Conservation (phyloP, 495 filamentous ascomycete species). For the Xylaria curta region DNA sequence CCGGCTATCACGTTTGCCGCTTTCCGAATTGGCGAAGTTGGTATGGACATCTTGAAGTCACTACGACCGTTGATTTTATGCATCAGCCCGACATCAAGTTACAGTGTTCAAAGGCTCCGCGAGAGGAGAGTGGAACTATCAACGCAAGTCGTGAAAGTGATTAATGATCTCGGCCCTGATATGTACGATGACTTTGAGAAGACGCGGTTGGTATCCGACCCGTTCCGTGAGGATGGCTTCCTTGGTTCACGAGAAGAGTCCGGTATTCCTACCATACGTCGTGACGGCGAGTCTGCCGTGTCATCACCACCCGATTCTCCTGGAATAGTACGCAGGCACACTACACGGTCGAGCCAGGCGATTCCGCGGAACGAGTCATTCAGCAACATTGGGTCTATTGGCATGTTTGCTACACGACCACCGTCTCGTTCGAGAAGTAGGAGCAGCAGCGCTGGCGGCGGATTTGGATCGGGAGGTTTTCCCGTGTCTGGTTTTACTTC, state of each 20-base stretch:
- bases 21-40: constrained; percentile 92
- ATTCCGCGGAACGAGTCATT: constrained; percentile 93
- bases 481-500: constrained; percentile 75
- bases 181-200: constrained; percentile 96
- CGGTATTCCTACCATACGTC: constrained; percentile 27
- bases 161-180: constrained; percentile 95
- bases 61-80: constrained; percentile 89
- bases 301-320: constrained; percentile 39
- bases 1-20: constrained; percentile 91
- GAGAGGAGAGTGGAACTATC: constrained; percentile 74
- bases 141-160: constrained; percentile 83
- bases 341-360: constrained; percentile 52
- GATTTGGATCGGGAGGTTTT: constrained; percentile 65
- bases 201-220: constrained; percentile 72
- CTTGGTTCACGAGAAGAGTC: constrained; percentile 31
- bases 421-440: constrained; percentile 72
- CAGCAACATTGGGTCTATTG: constrained; percentile 81
- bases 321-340: constrained; percentile 42
- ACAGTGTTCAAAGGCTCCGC: constrained; percentile 81
- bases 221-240: constrained; percentile 42
- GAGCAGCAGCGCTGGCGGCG: constrained; percentile 72
- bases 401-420: constrained; percentile 87
- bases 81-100: constrained; percentile 81
- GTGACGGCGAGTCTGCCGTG: constrained; percentile 26
- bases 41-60: constrained; percentile 98